Evolutionary conservation across 1,284 basidiomycete genomes (phyloP).

Genomic region (Cryptococcus sp.): DNA sequence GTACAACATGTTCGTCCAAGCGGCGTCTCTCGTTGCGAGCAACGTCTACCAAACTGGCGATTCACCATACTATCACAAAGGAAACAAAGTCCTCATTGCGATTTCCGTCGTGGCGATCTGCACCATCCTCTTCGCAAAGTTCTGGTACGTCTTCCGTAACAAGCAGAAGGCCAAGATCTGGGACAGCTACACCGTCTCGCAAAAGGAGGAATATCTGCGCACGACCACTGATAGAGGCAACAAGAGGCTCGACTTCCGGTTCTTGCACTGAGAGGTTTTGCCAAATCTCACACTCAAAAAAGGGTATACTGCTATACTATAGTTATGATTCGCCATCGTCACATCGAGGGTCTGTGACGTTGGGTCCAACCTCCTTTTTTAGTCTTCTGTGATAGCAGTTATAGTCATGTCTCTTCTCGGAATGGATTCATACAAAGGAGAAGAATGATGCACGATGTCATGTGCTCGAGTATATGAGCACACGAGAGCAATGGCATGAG

Average conservation of each 20-base stretch:
- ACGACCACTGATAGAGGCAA: slow-evolving; percentile 37
- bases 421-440: too few species aligned
- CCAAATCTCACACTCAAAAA: too few species aligned
- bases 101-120: slow-evolving; percentile 27
- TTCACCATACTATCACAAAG: slow-evolving; percentile 40
- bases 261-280: slow-evolving; percentile 5
- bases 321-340: too few species aligned
- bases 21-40: slow-evolving; percentile 30
- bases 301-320: too few species aligned
- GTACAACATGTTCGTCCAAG: slow-evolving; percentile 49
- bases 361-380: too few species aligned
- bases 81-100: slow-evolving; percentile 39
- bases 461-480: too few species aligned
- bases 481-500: too few species aligned
- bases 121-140: slow-evolving; percentile 28
- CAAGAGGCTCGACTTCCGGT: slow-evolving; percentile 22
- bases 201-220: slow-evolving; percentile 30
- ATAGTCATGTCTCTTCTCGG: too few species aligned
- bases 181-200: slow-evolving; percentile 25
- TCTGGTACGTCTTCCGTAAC: slow-evolving; percentile 33
- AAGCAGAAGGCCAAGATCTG: slow-evolving; percentile 31
- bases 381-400: too few species aligned
- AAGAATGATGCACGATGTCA: too few species aligned
- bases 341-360: too few species aligned
- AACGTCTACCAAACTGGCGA: slow-evolving; percentile 44